These are phyloP conservation scores for Fusarium torreyae DNA, from an alignment of 2,329 filamentous ascomycete genomes.

Conservation along the genomic window DNA sequence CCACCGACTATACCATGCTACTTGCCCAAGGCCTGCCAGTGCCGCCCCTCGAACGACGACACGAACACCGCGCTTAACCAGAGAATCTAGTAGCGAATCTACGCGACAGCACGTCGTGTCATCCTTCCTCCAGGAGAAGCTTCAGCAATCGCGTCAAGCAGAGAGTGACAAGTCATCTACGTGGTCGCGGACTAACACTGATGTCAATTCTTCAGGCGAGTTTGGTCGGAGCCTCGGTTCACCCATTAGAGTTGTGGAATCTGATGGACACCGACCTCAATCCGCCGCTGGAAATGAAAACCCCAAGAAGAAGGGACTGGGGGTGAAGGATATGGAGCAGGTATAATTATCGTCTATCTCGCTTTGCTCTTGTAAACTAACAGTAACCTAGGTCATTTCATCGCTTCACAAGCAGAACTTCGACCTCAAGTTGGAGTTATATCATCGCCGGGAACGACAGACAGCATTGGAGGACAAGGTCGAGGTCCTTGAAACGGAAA, in stretches of 20 bases:
- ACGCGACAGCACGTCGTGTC: constrained; percentile 61
- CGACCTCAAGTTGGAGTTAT: constrained; percentile 81
- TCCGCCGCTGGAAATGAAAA: constrained; percentile 60
- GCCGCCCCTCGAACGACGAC: constrained; percentile 57
- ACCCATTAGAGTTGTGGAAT: constrained; percentile 55
- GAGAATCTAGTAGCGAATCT: constrained; percentile 60
- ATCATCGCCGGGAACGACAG: constrained; percentile 77
- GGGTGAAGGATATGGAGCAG: constrained; percentile 78
- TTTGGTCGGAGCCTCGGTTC: constrained; percentile 57
- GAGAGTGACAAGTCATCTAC: constrained; percentile 61
- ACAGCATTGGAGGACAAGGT: constrained; percentile 70
- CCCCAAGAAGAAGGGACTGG: constrained; percentile 68
- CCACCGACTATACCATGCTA: constrained; percentile 60
- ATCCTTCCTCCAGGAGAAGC: constrained; percentile 68
- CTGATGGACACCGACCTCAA: constrained; percentile 58
- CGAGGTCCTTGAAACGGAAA: constrained; percentile 68
- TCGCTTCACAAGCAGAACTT: constrained; percentile 83
- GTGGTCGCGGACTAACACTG: constrained; percentile 56
- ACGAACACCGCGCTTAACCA: constrained; percentile 60
- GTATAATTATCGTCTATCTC: constrained; percentile 56
- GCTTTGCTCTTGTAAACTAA: constrained; percentile 9
- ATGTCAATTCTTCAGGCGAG: constrained; percentile 59
- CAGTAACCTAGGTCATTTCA: constrained; percentile 69
- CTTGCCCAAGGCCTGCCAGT: constrained; percentile 54
- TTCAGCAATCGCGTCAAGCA: constrained; percentile 66